Evolutionary conservation across 2,329 filamentous ascomycete species (phyloP), one percentile per base, ranked within the genome.

Genomic region (Sporothrix sp.): DNA sequence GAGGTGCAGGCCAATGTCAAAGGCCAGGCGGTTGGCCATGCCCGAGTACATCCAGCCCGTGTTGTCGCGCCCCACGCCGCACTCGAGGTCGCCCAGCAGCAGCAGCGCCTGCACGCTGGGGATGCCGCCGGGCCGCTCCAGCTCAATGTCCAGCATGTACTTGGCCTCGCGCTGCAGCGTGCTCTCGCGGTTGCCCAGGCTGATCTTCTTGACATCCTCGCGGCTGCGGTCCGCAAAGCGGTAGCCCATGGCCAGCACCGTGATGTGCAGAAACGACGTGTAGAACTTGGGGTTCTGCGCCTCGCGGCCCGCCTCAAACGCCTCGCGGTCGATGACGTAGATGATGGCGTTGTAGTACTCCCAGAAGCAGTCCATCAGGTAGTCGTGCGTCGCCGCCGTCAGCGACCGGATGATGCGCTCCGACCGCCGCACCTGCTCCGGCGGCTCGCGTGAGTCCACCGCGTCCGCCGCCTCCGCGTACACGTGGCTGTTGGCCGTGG

Each of bases 11-110:
- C 74, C 74, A 42, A 69, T 66, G 54, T 73, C 70, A 39, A 73
- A 71, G 2, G 69, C 69, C 2, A 73, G 63, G 3, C 71, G 66
- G 55, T 67, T 70, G 18, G 69, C 68, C 63, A 71, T 71, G 14
- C 66, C 66, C 5, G 70, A 68, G 59, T 76, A 76, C 64, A 78
- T 71, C 74, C 74, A 77, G 3, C 74, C 74, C 1, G 72, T 65
- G 48, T 74, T 74, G 49, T 78, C 74, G 46, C 75, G 63, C 3
- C 74, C 75, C 16, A 76, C 70, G 46, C 71, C 72, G 52, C 71
- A 76, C 56, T 78, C 75, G 6, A 77, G 60, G 53, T 78, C 74
- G 4, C 74, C 71, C 3, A 78, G 63, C 3, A 78, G 59, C 14
- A 78, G 59, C 13, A 78, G 63, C 0, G 72, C 75, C 49, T 75